Conservation (phyloP, 805 yeast genomes). For the Hanseniaspora lachancei region DNA sequence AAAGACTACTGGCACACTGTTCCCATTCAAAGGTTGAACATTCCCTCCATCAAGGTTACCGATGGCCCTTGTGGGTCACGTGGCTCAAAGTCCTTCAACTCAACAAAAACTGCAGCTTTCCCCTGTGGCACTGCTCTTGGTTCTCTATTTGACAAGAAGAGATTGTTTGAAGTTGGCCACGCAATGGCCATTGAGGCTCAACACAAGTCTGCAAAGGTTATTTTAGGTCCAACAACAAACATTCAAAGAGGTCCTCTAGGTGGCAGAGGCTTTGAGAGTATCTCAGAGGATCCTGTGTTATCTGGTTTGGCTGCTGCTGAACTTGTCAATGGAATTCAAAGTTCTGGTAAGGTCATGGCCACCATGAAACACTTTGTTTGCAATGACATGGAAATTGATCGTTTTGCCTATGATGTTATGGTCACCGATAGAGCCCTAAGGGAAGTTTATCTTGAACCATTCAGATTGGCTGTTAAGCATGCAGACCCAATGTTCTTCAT, state of each 20-base stretch:
- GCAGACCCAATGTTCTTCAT: conserved; percentile 42
- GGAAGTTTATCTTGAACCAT: conserved; percentile 51
- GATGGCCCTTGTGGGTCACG: conserved; percentile 60
- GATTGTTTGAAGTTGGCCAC: conserved; percentile 36
- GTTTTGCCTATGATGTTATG: conserved; percentile 36
- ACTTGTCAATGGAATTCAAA: conserved; percentile 43
- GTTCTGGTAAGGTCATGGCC: conserved; percentile 38
- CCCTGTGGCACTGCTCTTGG: conserved; percentile 51
- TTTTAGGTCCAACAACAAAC: conserved; percentile 40
- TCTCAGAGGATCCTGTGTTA: conserved; percentile 46
- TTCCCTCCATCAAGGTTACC: conserved; percentile 37
- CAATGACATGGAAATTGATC: conserved; percentile 48
- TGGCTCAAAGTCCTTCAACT: conserved; percentile 41
- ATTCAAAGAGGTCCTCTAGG: conserved; percentile 47
- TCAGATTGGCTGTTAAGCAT: conserved; percentile 44
- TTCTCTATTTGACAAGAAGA: conserved; percentile 40
- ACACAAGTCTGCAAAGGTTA: conserved; percentile 39
- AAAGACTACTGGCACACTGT: conserved; percentile 40
- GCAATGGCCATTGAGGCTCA: conserved; percentile 44
- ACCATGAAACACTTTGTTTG: conserved; percentile 51
- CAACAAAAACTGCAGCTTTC: conserved; percentile 43
- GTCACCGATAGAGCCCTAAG: conserved; percentile 50
- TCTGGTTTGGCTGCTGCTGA: conserved; percentile 37
- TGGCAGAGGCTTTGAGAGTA: conserved; percentile 51
- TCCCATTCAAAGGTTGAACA: conserved; percentile 28